These are phyloP conservation scores for Sutorius eximius DNA, from an alignment of 1,284 basidiomycete genomes.

Conservation along the genomic window DNA sequence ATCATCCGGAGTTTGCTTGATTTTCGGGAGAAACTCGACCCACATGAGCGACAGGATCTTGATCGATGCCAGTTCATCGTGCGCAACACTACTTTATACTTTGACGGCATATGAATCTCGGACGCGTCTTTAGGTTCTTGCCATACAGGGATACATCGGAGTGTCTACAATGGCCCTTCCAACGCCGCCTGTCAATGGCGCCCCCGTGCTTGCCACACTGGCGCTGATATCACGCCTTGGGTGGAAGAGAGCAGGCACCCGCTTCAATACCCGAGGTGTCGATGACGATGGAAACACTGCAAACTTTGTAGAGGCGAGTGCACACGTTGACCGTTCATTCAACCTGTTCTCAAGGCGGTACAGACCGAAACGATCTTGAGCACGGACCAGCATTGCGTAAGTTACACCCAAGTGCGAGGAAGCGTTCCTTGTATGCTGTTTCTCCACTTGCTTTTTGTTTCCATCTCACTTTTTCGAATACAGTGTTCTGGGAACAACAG, in stretches of 20 bases:
- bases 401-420: constrained; percentile 91
- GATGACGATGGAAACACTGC: constrained; percentile 98
- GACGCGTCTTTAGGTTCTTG: constrained; percentile 58
- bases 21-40: constrained; percentile 75
- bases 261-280: constrained; percentile 96
- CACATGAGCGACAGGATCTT: constrained; percentile 64
- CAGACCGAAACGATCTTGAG: constrained; percentile 91
- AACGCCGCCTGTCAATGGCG: constrained; percentile 68
- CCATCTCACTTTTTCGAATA: constrained; percentile 14
- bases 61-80: constrained; percentile 83
- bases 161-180: constrained; percentile 69
- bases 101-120: constrained; percentile 18
- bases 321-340: constrained; percentile 5
- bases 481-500: constrained; percentile 98
- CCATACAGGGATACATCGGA: constrained; percentile 92
- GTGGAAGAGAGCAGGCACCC: constrained; percentile 94
- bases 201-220: constrained; percentile 66
- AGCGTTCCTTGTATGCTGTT: constrained; percentile 81
- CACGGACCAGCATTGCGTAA: constrained; percentile 81
- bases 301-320: constrained; percentile 90
- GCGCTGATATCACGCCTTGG: constrained; percentile 86
- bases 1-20: constrained; percentile 79
- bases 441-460: constrained; percentile 14
- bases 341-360: constrained; percentile 8
- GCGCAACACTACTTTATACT: constrained; percentile 36